Conservation (phyloP, 2,329 filamentous ascomycete genomes). For the Tolypocladium endophyticum region DNA sequence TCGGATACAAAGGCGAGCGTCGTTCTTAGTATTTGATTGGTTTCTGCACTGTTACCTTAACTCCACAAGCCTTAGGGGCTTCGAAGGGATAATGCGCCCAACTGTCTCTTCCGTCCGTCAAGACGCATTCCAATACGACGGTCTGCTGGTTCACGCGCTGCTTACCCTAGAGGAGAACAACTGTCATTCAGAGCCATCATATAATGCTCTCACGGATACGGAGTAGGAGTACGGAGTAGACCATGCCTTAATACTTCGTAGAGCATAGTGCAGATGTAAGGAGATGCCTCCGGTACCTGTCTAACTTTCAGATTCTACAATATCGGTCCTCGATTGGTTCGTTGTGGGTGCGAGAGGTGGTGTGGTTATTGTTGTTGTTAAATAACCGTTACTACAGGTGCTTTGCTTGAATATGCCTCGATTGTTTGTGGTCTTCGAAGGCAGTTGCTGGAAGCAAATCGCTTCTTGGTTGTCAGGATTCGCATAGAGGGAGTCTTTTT, state of each 20-base stretch:
- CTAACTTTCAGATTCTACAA: not conserved
- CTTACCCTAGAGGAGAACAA: not conserved
- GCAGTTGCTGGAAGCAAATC: not conserved
- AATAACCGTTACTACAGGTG: no score
- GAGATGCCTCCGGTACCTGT: not conserved
- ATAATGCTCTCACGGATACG: not conserved
- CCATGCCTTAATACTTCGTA: not conserved
- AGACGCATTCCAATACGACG: not conserved
- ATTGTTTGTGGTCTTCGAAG: not conserved
- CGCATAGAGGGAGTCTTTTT: not conserved
- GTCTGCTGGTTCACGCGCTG: not conserved
- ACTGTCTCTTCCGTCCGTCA: not conserved
- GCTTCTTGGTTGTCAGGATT: not conserved
- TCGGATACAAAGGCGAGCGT: no score
- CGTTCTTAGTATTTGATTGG: no score
- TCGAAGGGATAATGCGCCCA: not conserved
- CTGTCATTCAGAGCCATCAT: not conserved
- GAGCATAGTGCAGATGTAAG: not conserved
- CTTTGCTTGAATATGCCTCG: not conserved
- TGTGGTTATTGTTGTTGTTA: no score
- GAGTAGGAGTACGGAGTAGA: no score
- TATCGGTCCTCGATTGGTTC: not conserved
- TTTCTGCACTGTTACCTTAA: no score
- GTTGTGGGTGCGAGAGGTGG: no score
- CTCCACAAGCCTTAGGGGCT: no score